Conservation (phyloP, 208 protist species). For the Acanthamoeba polyphaga region DNA sequence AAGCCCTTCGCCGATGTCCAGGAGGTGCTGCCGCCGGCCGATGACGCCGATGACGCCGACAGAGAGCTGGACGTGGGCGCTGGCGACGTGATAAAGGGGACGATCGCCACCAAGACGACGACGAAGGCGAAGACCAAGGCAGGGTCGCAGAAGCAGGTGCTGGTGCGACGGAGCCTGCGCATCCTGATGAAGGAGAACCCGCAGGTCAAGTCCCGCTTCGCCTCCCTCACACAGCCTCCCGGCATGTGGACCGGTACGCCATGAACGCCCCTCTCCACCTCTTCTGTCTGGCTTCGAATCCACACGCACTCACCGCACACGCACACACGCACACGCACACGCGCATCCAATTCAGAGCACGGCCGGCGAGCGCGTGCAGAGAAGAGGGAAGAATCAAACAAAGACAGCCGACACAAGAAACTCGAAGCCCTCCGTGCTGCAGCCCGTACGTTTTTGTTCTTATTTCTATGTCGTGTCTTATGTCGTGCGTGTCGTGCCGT, state of each 20-base stretch:
- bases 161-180: neutral
- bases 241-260: constrained; percentile 12
- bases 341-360: neutral
- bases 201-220: constrained; percentile 16
- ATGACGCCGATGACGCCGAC: neutral
- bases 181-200: constrained; percentile 1
- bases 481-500: neutral
- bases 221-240: neutral
- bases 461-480: too few relatives aligned
- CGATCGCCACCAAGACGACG: neutral
- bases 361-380: neutral
- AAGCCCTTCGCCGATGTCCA: neutral
- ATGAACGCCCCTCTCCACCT: neutral
- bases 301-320: too few relatives aligned
- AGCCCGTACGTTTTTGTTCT: neutral
- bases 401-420: neutral
- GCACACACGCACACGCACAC: too few relatives aligned
- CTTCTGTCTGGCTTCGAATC: too few relatives aligned
- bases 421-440: neutral
- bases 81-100: neutral
- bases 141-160: constrained; percentile 4
- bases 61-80: neutral
- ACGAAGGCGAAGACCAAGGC: neutral
- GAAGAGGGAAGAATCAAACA: neutral
- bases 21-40: neutral